A percentile compares a stretch with the other conserved stretches of the same genome.
Evolutionary conservation across 306 rosid genomes (phyloP).

Genomic region (Citrullus amarus): DNA sequence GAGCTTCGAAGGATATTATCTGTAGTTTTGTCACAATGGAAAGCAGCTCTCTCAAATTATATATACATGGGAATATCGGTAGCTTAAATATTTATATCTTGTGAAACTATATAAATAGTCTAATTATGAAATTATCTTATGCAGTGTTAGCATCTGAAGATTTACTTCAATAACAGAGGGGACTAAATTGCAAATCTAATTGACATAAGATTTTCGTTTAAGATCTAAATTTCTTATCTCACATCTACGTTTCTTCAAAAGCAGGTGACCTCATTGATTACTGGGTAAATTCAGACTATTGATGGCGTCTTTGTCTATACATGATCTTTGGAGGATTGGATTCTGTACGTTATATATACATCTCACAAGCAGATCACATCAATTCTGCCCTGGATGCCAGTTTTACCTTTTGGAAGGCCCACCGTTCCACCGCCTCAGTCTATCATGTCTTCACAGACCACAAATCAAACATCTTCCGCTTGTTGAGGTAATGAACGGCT

Average conservation of each 20-base stretch:
- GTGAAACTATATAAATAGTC: neutral
- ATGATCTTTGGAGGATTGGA: neutral
- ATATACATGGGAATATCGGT: neutral
- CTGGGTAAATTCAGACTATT: slow-evolving; percentile 1
- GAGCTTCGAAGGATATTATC: neutral
- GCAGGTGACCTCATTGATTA: slow-evolving; percentile 4
- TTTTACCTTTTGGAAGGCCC: slow-evolving; percentile 2
- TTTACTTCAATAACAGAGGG: neutral
- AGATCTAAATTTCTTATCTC: neutral
- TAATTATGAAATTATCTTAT: neutral
- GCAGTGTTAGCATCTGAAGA: neutral
- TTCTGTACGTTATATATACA: slow-evolving; percentile 12
- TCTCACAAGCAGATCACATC: slow-evolving; percentile 29
- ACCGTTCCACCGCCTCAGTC: neutral
- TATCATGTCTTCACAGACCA: slow-evolving; percentile 2
- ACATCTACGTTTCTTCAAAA: neutral
- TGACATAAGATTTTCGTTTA: neutral
- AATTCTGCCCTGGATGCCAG: slow-evolving; percentile 29
- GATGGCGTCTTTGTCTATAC: slow-evolving; percentile 6
- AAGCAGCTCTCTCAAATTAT: neutral
- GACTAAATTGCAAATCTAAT: neutral
- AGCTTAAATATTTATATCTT: neutral
- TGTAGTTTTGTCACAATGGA: neutral
- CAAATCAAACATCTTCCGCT: neutral
- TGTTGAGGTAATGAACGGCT: slow-evolving; percentile 2